Conservation (phyloP, 140 eudicot species). For the Flaveria floridana region DNA sequence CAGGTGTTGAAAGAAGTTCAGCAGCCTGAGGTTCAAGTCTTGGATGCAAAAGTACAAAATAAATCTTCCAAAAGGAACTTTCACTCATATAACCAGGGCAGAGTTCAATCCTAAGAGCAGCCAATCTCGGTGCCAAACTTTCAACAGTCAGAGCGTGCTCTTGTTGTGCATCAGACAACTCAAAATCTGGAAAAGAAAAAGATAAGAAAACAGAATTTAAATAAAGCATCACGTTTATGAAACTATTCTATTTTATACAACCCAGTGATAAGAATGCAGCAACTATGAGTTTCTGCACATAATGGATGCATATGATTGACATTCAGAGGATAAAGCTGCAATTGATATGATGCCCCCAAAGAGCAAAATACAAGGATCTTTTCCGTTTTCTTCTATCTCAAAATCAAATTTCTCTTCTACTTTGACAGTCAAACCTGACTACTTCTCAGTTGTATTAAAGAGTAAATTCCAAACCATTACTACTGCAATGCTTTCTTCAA, state of each 20-base stretch:
- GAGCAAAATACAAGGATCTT: not conserved
- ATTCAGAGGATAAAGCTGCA: not conserved
- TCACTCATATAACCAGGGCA: slow-evolving; percentile 92
- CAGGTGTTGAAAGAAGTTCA: slow-evolving; percentile 73
- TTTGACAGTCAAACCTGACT: too few species aligned
- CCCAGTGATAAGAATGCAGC: not conserved
- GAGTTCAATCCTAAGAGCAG: slow-evolving; percentile 85
- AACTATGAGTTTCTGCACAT: not conserved
- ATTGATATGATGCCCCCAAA: not conserved
- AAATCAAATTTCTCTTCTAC: not conserved
- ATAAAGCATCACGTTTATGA: not conserved
- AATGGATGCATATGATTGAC: not conserved
- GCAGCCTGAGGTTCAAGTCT: slow-evolving; percentile 73
- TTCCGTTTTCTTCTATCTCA: not conserved
- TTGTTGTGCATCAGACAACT: slow-evolving; percentile 91
- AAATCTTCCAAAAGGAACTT: slow-evolving; percentile 80
- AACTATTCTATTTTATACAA: not conserved
- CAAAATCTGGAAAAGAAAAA: slow-evolving; percentile 49
- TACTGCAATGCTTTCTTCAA: too few species aligned
- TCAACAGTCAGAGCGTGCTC: slow-evolving; percentile 95
- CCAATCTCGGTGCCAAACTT: slow-evolving; percentile 80
- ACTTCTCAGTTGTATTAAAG: too few species aligned
- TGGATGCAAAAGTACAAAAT: slow-evolving; percentile 87
- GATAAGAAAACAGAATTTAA: slow-evolving; percentile 15
- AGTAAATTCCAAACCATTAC: too few species aligned